Evolutionary conservation across 2,329 filamentous ascomycete species (phyloP).

Genomic region (Xylaria sp.): DNA sequence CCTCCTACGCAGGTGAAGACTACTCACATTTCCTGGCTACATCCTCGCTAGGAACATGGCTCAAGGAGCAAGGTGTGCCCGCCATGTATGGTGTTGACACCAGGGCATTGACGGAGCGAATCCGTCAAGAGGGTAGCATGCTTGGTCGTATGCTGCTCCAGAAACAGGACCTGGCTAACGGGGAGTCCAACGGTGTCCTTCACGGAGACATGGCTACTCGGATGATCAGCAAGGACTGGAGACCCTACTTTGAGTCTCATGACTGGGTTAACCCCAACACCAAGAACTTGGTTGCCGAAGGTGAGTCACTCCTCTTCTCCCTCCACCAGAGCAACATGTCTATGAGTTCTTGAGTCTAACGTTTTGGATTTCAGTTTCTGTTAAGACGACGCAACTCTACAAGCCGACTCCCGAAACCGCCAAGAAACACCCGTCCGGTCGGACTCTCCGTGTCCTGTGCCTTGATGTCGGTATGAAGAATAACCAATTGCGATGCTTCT

Average conservation of each 20-base stretch:
- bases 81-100: constrained; percentile 96
- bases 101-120: constrained; percentile 85
- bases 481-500: constrained; percentile 91
- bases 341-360: constrained; percentile 34
- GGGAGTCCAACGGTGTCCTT: constrained; percentile 36
- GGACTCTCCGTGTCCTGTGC: constrained; percentile 79
- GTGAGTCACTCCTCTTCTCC: constrained; percentile 52
- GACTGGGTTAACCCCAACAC: constrained; percentile 91
- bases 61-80: constrained; percentile 91
- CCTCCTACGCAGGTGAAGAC: constrained; percentile 89
- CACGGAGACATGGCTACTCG: constrained; percentile 37
- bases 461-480: constrained; percentile 98
- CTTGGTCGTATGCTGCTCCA: constrained; percentile 81
- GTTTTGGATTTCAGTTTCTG: constrained; percentile 62
- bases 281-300: constrained; percentile 89
- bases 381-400: constrained; percentile 80
- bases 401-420: constrained; percentile 64
- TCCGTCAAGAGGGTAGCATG: constrained; percentile 93
- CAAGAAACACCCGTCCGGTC: constrained; percentile 82
- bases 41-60: constrained; percentile 88
- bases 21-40: constrained; percentile 90
- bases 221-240: constrained; percentile 37
- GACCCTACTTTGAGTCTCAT: constrained; percentile 66
- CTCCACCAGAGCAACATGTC: constrained; percentile 13
- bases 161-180: constrained; percentile 47